Conservation (phyloP, 1,284 basidiomycete genomes). For the Mrakiaceae sp. region DNA sequence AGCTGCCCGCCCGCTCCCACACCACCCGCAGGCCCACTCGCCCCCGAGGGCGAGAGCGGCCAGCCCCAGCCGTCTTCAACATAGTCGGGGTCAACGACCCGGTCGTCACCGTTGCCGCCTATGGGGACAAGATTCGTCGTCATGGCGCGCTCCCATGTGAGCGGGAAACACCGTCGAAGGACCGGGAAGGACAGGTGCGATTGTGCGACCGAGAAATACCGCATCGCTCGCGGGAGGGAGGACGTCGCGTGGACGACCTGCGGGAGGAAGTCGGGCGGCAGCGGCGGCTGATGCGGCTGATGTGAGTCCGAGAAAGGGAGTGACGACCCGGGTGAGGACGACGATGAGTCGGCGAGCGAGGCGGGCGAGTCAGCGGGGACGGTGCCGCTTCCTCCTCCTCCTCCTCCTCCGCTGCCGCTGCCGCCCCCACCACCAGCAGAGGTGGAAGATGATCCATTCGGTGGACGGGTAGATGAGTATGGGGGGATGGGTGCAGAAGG, state of each 20-base stretch:
- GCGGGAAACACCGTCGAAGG: conserved; percentile 4
- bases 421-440: no score
- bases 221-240: not conserved
- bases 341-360: not conserved
- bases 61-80: conserved; percentile 13
- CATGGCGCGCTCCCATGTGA: conserved; percentile 1
- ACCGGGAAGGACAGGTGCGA: conserved; percentile 1
- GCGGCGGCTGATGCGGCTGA: not conserved
- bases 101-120: not conserved
- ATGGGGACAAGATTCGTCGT: not conserved
- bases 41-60: conserved; percentile 6
- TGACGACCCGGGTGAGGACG: not conserved
- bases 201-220: conserved; percentile 1
- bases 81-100: conserved; percentile 9
- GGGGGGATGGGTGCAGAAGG: no score
- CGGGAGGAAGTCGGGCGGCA: conserved; percentile 14
- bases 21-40: not conserved
- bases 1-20: conserved; percentile 10
- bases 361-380: conserved; percentile 13
- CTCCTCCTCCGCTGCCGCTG: not conserved
- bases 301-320: not conserved
- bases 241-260: not conserved
- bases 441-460: no score
- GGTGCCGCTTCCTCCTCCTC: not conserved
- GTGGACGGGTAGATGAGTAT: no score